Conservation (phyloP, 2,329 filamentous ascomycete species). For the Passalora sequoiae region DNA sequence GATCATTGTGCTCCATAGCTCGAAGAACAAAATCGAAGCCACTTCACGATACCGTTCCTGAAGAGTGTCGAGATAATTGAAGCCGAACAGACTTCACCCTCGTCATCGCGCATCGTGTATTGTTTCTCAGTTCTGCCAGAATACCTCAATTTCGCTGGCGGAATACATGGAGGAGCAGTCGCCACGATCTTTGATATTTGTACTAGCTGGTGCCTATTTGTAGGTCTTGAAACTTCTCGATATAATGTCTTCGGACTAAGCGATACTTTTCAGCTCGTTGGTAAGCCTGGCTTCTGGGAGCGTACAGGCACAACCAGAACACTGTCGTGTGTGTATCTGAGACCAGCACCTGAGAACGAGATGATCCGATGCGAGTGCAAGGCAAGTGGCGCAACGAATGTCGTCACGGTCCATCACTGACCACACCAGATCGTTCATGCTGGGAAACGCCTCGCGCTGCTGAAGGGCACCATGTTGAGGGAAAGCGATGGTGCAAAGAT, state of each 20-base stretch:
- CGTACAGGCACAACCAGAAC: conserved; percentile 23
- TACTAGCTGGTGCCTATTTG: conserved; percentile 19
- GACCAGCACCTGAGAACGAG: conserved; percentile 23
- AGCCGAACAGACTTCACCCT: conserved; percentile 13
- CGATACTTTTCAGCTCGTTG: conserved; percentile 7
- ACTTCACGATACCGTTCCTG: conserved; percentile 21
- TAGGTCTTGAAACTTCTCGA: not conserved
- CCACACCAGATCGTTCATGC: conserved; percentile 22
- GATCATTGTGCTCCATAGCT: conserved; percentile 1
- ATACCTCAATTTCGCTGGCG: conserved; percentile 24
- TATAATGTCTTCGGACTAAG: not conserved
- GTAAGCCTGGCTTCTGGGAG: conserved; percentile 24
- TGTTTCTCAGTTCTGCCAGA: conserved; percentile 23
- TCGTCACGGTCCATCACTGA: not conserved
- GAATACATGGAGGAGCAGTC: conserved; percentile 24
- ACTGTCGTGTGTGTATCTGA: conserved; percentile 20
- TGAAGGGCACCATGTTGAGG: conserved; percentile 22
- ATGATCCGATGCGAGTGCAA: conserved; percentile 21
- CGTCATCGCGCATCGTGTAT: conserved; percentile 17
- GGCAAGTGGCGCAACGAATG: conserved; percentile 10
- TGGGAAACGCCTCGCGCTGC: conserved; percentile 21
- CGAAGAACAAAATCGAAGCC: conserved; percentile 11
- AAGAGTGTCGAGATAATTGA: conserved; percentile 17
- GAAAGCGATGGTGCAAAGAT: conserved; percentile 24
- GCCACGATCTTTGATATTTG: conserved; percentile 23